Base-by-base conservation (phyloP, 352 stramenopile genomes). In the Hyaloperonospora brassicae region DNA sequence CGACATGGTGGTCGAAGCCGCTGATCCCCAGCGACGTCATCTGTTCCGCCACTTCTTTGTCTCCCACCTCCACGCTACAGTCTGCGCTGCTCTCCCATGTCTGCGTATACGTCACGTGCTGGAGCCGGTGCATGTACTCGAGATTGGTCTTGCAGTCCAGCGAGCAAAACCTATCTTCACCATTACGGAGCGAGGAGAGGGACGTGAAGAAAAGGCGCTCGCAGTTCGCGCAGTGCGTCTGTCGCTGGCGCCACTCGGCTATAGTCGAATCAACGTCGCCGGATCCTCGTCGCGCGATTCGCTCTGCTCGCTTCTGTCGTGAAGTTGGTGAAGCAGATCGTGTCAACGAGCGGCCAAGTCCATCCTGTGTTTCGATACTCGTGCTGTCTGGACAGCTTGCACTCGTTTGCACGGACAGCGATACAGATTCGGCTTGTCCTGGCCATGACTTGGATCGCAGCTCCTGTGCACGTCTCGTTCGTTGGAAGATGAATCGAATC, bases 141-240 rank as follows among this genome's bases (percentile, higher is more conserved):
- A 31, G 60, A 36, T 60, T 76, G 47, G 59, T 66, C 38, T 70
- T 71, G 56, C 70, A 80, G 55, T 80, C 70, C 13, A 80, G 50
- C 24, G 67, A 80, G 52, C 70, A 80, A 48, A 73, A 79, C 36
- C 47, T 43, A 7, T 22, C 43, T 5, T 23, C 41, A 30, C 3
- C 7, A 8, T 31, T 31, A 31, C 27, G 27, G 3, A 7, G 27
- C 7, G 27, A 31, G 27, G 27, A 31, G 27, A 31, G 3, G 3
- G 27, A 31, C 27, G 27, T 3, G 27, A 31, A 31, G 30, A 67
- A 67, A 10, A 67, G 36, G 6, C 54, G 45, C 5, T 52, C 36
- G 25, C 59, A 66, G 59, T 67, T 67, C 0, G 45, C 21, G 27
- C 61, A 68, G 27, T 35, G 25, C 11, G 36, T 49, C 23, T 70